Evolutionary conservation across 345 rosid species (phyloP).

Genomic region (Excoecaria cochinchinensis): DNA sequence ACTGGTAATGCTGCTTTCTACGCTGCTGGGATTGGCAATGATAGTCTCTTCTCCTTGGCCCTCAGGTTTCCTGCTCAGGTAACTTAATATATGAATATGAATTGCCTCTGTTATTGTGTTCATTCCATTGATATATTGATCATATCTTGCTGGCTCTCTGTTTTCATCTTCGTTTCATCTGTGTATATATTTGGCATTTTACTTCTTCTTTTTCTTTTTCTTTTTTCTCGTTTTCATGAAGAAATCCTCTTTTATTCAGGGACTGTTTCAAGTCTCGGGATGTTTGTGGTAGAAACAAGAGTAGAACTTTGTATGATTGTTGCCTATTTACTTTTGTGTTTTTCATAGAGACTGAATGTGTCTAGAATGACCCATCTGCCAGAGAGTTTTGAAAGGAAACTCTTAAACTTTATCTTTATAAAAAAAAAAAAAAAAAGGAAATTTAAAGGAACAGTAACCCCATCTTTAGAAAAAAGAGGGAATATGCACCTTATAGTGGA

Average conservation of each 20-base stretch:
- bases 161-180: background rate
- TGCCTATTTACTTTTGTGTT: background rate
- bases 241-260: background rate
- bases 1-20: constrained; percentile 80
- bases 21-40: constrained; percentile 73
- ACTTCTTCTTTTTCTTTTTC: background rate
- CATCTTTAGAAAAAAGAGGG: background rate
- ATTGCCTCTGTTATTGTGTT: background rate
- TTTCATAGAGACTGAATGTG: background rate
- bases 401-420: too few relatives aligned
- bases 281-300: background rate
- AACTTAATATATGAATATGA: background rate
- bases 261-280: background rate
- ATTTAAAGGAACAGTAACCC: too few relatives aligned
- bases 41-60: constrained; percentile 79
- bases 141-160: background rate
- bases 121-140: background rate
- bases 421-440: background rate
- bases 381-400: background rate
- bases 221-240: background rate
- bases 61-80: constrained; percentile 47
- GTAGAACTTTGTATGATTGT: background rate
- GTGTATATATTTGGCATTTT: background rate
- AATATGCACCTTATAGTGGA: background rate
- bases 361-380: background rate